phyloP scores from a whole-genome alignment of 805 yeast genomes.

The Naumovozyma castellii region DNA sequence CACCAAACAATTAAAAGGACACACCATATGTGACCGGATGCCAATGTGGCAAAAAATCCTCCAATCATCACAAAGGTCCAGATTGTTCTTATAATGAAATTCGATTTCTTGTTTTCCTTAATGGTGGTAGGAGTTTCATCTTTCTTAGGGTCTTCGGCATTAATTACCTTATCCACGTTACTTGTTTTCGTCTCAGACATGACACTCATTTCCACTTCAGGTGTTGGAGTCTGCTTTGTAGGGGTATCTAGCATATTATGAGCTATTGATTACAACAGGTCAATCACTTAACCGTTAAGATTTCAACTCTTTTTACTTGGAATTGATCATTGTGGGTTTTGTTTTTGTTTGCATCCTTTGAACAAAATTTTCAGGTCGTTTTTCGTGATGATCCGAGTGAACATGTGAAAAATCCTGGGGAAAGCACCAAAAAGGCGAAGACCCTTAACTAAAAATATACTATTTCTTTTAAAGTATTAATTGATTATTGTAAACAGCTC shows the following conservation, averaged over 20 bases:
- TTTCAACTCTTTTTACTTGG: no score
- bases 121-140: background rate
- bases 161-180: background rate
- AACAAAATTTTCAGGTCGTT: background rate
- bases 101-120: constrained; percentile 20
- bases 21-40: constrained; percentile 79
- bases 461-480: no score
- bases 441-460: no score
- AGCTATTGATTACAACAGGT: background rate
- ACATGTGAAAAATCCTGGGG: background rate
- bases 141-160: background rate
- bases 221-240: background rate
- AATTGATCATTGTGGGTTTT: no score
- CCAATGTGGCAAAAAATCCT: constrained; percentile 57
- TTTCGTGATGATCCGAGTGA: background rate
- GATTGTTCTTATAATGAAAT: constrained; percentile 71
- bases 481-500: no score
- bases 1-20: constrained; percentile 60
- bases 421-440: background rate
- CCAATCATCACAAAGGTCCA: constrained; percentile 92
- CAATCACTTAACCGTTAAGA: no score
- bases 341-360: background rate
- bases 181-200: background rate
- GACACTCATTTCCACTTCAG: background rate
- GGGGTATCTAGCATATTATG: background rate